These are phyloP conservation scores for Coix lacrymajobi DNA, from an alignment of 176 grass and related monocot genomes.

Conservation along the genomic window DNA sequence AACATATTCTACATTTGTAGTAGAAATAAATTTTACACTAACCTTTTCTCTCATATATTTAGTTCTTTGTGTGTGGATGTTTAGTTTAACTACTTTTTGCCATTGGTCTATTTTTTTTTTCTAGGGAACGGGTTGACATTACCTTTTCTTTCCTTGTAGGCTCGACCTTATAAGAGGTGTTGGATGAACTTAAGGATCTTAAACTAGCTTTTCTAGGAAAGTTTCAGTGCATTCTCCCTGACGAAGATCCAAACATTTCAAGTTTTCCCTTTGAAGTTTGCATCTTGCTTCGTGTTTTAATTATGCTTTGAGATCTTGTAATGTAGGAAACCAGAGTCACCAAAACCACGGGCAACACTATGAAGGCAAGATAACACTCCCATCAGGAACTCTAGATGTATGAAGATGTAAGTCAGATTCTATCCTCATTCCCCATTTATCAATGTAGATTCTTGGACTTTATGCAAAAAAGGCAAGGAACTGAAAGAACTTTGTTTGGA, in stretches of 20 bases:
- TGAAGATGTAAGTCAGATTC: slow-evolving; percentile 78
- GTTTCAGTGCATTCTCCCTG: not conserved
- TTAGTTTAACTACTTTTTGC: not conserved
- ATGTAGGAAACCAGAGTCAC: slow-evolving; percentile 75
- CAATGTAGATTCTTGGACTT: not conserved
- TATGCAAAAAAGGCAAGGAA: not conserved
- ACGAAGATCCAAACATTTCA: not conserved
- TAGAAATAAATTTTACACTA: not conserved
- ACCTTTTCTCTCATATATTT: not conserved
- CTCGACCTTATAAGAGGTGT: slow-evolving; percentile 68
- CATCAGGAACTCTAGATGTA: slow-evolving; percentile 76
- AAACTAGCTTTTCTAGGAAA: not conserved
- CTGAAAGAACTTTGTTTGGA: not conserved
- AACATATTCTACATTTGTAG: no score
- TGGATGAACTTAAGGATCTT: not conserved
- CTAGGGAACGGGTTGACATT: not conserved
- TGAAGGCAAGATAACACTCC: slow-evolving; percentile 77
- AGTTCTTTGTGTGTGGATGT: not conserved
- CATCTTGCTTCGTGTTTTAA: slow-evolving; percentile 10
- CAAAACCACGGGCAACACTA: slow-evolving; percentile 43
- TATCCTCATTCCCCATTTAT: slow-evolving; percentile 3
- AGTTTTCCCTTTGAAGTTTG: not conserved
- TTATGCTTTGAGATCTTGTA: slow-evolving; percentile 23
- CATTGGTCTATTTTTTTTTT: not conserved
- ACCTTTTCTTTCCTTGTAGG: slow-evolving; percentile 33